Conservation (phyloP, 2,329 filamentous ascomycete species). For the Fusarium proliferatum region DNA sequence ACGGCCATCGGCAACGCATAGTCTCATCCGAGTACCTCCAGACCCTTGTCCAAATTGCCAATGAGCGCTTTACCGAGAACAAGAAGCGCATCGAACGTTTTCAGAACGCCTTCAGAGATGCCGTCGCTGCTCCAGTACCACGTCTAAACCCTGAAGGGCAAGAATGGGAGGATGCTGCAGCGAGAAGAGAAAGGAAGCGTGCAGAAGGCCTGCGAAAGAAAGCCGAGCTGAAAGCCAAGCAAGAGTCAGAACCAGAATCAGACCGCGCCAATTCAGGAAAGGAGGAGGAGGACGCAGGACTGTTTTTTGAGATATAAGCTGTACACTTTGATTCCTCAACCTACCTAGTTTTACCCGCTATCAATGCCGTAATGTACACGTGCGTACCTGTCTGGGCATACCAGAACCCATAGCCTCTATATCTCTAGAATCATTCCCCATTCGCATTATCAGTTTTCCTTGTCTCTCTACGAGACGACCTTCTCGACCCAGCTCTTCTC, state of each 20-base stretch:
- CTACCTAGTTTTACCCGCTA: slow-evolving; percentile 46
- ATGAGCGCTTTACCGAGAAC: slow-evolving; percentile 80
- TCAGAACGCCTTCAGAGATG: slow-evolving; percentile 58
- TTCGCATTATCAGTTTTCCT: slow-evolving; percentile 6
- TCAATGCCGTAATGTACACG: slow-evolving; percentile 50
- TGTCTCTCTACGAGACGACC: slow-evolving; percentile 64
- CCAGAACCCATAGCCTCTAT: slow-evolving; percentile 29
- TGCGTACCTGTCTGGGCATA: slow-evolving; percentile 30
- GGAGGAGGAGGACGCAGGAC: slow-evolving; percentile 36
- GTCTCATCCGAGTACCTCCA: slow-evolving; percentile 76
- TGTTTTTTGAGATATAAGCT: slow-evolving; percentile 39
- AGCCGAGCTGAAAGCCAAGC: slow-evolving; percentile 52
- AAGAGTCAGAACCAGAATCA: slow-evolving; percentile 11
- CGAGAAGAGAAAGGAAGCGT: slow-evolving; percentile 65
- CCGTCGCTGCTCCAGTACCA: slow-evolving; percentile 42
- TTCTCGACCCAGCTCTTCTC: slow-evolving; percentile 91
- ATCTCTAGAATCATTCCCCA: slow-evolving; percentile 28
- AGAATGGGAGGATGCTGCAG: slow-evolving; percentile 66
- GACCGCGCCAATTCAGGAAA: slow-evolving; percentile 25
- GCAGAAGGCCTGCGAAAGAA: slow-evolving; percentile 67
- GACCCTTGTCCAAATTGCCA: slow-evolving; percentile 75
- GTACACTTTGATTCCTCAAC: slow-evolving; percentile 46
- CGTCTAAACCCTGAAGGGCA: slow-evolving; percentile 51
- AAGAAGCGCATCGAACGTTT: slow-evolving; percentile 75
- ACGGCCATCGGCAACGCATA: slow-evolving; percentile 56